These are phyloP conservation scores for Talaromyces atroroseus DNA, from an alignment of 2,329 filamentous ascomycete species.

Conservation along the genomic window DNA sequence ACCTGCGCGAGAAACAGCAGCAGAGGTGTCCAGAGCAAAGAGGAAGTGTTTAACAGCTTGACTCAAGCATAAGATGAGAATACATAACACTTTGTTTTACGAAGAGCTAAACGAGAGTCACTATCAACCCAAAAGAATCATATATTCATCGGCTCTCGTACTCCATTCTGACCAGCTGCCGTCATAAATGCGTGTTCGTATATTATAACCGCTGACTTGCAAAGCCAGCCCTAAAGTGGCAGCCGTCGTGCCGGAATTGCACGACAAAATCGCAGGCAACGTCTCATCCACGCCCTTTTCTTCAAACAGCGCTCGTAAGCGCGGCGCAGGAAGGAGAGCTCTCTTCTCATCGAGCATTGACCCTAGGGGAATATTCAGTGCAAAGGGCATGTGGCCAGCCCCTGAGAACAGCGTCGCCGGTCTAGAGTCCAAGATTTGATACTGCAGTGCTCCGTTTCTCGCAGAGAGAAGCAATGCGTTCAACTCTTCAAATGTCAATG, in stretches of 20 bases:
- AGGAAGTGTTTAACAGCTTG: no score
- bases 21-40: neutral
- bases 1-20: conserved; percentile 21
- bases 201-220: conserved; percentile 16
- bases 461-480: neutral
- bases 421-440: conserved; percentile 21
- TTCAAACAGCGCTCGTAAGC: conserved; percentile 14
- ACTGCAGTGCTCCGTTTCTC: neutral
- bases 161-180: conserved; percentile 30
- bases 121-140: neutral
- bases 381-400: conserved; percentile 22
- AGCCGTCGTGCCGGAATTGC: conserved; percentile 28
- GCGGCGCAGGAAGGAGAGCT: conserved; percentile 11
- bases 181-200: conserved; percentile 23
- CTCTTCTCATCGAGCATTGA: conserved; percentile 17
- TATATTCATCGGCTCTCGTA: conserved; percentile 13
- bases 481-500: neutral
- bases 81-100: no score
- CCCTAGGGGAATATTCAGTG: conserved; percentile 23
- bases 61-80: no score
- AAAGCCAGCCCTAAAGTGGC: conserved; percentile 23
- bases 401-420: conserved; percentile 19
- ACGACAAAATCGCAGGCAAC: conserved; percentile 20
- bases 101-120: no score
- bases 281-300: conserved; percentile 16